These are phyloP conservation scores for Lentinula raphanica DNA, from an alignment of 768 basidiomycete species.

Conservation along the genomic window DNA sequence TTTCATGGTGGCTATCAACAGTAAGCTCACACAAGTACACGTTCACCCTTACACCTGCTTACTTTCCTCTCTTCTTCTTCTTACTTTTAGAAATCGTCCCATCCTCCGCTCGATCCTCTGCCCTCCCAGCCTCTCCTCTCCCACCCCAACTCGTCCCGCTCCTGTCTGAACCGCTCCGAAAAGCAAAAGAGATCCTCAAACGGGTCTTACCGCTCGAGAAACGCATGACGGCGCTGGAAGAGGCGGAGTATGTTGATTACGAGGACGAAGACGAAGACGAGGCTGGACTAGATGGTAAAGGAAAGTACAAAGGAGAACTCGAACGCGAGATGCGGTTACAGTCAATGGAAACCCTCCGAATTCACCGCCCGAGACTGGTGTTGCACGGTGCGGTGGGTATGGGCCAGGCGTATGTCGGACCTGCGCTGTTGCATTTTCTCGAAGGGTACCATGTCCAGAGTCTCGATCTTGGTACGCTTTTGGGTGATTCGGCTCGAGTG, in stretches of 20 bases:
- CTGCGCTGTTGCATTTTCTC: conserved; percentile 87
- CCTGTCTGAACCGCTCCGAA: conserved; percentile 61
- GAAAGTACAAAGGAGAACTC: conserved; percentile 49
- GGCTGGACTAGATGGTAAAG: neutral
- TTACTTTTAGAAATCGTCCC: conserved; percentile 75
- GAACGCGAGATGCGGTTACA: conserved; percentile 87
- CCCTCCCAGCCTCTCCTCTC: conserved; percentile 79
- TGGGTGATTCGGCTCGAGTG: conserved; percentile 87
- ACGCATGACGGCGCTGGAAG: conserved; percentile 80
- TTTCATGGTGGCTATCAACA: conserved; percentile 96
- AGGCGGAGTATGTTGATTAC: conserved; percentile 88
- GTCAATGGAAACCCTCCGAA: conserved; percentile 84
- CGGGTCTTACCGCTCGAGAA: conserved; percentile 78
- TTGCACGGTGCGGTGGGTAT: conserved; percentile 79
- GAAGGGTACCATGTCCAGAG: conserved; percentile 96
- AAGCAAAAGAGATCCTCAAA: conserved; percentile 66
- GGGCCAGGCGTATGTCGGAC: conserved; percentile 88
- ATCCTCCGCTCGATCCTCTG: conserved; percentile 87
- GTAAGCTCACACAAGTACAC: too few species aligned
- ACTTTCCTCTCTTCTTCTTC: neutral
- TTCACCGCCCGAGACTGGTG: conserved; percentile 85
- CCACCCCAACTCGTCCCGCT: conserved; percentile 82
- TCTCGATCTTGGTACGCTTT: conserved; percentile 81
- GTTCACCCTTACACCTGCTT: too few species aligned
- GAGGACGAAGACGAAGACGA: conserved; percentile 44